phyloP scores from a whole-genome alignment of 1,284 basidiomycete species.

The Butyriboletus regius region DNA sequence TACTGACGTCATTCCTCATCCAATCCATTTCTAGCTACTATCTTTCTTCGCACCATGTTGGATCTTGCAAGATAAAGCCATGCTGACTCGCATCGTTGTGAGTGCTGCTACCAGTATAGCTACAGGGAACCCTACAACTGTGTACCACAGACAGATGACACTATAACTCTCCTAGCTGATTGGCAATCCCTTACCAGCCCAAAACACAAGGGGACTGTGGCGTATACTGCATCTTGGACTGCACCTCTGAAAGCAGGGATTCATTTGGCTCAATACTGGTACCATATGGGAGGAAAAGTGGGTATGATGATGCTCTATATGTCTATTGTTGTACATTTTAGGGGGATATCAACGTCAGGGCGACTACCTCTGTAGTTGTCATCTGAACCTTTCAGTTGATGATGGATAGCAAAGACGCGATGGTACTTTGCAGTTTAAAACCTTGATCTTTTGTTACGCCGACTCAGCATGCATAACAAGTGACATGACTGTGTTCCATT shows the following conservation, averaged over 20 bases:
- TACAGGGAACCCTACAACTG: conserved; percentile 79
- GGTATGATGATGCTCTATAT: conserved; percentile 9
- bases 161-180: conserved; percentile 88
- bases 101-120: conserved; percentile 85
- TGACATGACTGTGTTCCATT: no score
- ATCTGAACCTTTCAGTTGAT: no score
- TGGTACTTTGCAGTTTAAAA: no score
- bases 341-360: conserved; percentile 84
- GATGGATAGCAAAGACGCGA: no score
- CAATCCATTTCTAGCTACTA: conserved; percentile 60
- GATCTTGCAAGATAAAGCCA: conserved; percentile 76
- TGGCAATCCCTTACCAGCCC: conserved; percentile 73
- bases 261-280: conserved; percentile 87
- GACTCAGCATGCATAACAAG: no score
- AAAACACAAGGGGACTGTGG: conserved; percentile 68
- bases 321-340: conserved; percentile 26
- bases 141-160: conserved; percentile 80
- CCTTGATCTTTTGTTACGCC: no score
- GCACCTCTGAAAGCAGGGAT: conserved; percentile 70
- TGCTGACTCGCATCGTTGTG: conserved; percentile 78
- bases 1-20: neutral
- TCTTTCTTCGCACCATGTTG: conserved; percentile 90
- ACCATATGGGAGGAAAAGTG: conserved; percentile 87
- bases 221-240: conserved; percentile 89
- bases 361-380: no score